phyloP scores from a whole-genome alignment of 495 filamentous ascomycete genomes.

The Talaromyces proteolyticus region DNA sequence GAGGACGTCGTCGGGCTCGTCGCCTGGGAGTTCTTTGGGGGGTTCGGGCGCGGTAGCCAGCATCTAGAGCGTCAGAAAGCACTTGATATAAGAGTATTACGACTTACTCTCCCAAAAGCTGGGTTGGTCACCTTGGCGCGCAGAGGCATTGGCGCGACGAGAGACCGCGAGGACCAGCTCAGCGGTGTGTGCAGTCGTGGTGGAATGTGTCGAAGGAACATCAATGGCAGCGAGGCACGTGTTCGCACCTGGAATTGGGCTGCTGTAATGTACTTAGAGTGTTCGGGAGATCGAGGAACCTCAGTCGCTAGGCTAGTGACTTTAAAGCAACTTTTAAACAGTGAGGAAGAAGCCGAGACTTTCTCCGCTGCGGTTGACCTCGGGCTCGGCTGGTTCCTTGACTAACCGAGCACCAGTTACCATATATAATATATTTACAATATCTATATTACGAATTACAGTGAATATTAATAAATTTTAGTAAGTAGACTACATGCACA shows the following conservation, averaged over 20 bases:
- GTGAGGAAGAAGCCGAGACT: neutral
- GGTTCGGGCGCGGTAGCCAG: slow-evolving; percentile 37
- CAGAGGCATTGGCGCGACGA: slow-evolving; percentile 67
- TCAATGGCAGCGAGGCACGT: slow-evolving; percentile 25
- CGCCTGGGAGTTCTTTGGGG: slow-evolving; percentile 50
- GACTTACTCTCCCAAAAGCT: slow-evolving; percentile 47
- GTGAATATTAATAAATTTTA: too few species aligned
- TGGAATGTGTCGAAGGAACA: slow-evolving; percentile 48
- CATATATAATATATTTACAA: too few species aligned
- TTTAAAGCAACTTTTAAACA: neutral
- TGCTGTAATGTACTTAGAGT: too few species aligned
- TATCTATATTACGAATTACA: too few species aligned
- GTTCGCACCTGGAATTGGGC: too few species aligned
- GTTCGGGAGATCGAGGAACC: too few species aligned
- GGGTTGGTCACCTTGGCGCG: slow-evolving; percentile 73
- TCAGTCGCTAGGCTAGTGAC: neutral
- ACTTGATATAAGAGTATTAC: slow-evolving; percentile 2
- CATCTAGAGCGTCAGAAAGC: slow-evolving; percentile 41
- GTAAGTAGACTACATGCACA: neutral
- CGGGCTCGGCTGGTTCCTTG: neutral
- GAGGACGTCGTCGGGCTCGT: slow-evolving; percentile 86
- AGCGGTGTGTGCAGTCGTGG: slow-evolving; percentile 39
- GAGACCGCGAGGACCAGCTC: slow-evolving; percentile 49
- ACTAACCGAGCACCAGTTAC: neutral
- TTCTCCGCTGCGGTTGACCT: neutral